Evolutionary conservation across 108 stramenopile genomes (phyloP), one percentile per base, ranked within the genome.

Genomic region (Stephanodiscus minutulus): DNA sequence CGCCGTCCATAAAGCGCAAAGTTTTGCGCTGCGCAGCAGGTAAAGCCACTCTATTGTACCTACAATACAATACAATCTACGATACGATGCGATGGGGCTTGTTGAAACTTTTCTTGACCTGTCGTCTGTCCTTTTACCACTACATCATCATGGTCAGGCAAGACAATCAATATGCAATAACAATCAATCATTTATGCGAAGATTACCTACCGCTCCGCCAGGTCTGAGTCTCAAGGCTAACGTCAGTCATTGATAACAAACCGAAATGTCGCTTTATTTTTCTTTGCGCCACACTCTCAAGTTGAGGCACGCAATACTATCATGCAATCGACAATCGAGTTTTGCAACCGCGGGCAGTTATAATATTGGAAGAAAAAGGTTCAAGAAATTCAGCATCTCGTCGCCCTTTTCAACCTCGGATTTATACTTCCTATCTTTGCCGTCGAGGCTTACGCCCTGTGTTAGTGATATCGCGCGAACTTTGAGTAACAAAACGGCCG

Each of bases 301-400:
- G 59, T 21, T 22, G 35, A 60, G 59, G 20, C 59, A 18, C 11
- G 31, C 29, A n/a, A 60, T 21, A 5, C 41, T n/a, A 39, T 60
- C 36, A 60, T 60, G 12, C 20, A 41, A 39, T 59, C 31, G 35
- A 39, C 59, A 60, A 35, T 39, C 35, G 29, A 60, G 59, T 21
- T 35, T 25, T 60, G 35, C 21, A 7, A 41, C 35, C 36, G 18
- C 39, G 0, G 17, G 52, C 52, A 12, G 11, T 3, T 53, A 20
- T 37, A 35, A 21, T 20, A 5, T 35, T 41, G 35, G 39, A 60
- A 60, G 35, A 13, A 11, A 35, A 33, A 58, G 17, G 59, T 18
- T 60, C 17, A 60, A 35, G 59, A 60, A 3, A 0, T 25, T 25
- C 11, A 25, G 25, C 43, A 17, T 39, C 7, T 60, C 59, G 35